Conservation (phyloP, 768 basidiomycete genomes). For the Imleria badia region DNA sequence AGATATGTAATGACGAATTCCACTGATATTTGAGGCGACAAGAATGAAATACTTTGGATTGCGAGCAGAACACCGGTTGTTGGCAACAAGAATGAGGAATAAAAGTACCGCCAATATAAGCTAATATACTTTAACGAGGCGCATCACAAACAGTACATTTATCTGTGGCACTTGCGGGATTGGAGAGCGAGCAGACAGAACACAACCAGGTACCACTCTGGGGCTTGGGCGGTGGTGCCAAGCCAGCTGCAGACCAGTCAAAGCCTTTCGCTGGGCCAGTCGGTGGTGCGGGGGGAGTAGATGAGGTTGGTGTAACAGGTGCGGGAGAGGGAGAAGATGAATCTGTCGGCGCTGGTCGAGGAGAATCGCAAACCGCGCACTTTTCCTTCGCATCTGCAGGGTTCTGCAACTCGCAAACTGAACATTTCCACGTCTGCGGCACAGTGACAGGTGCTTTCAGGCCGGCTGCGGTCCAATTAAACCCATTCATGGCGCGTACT, state of each 20-base stretch:
- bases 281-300: background rate
- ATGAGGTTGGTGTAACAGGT: background rate
- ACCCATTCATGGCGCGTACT: constrained; percentile 36
- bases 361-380: constrained; percentile 46
- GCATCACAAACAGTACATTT: constrained; percentile 55
- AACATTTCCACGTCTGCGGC: constrained; percentile 54
- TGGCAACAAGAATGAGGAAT: constrained; percentile 12
- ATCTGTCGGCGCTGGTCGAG: constrained; percentile 25
- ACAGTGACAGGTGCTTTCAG: constrained; percentile 42
- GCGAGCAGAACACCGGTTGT: background rate
- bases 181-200: constrained; percentile 41
- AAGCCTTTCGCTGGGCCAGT: constrained; percentile 26
- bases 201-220: constrained; percentile 40
- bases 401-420: constrained; percentile 46
- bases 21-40: background rate
- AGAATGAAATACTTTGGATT: background rate
- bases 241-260: constrained; percentile 41
- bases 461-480: constrained; percentile 65
- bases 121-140: constrained; percentile 30
- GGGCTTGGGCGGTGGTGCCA: constrained; percentile 27
- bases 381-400: constrained; percentile 39
- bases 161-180: constrained; percentile 40
- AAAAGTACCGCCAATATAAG: constrained; percentile 11
- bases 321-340: constrained; percentile 13
- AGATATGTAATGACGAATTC: constrained; percentile 4